These are phyloP conservation scores for Zygosaccharomyces bailii DNA, from an alignment of 805 yeast genomes.

Conservation along the genomic window DNA sequence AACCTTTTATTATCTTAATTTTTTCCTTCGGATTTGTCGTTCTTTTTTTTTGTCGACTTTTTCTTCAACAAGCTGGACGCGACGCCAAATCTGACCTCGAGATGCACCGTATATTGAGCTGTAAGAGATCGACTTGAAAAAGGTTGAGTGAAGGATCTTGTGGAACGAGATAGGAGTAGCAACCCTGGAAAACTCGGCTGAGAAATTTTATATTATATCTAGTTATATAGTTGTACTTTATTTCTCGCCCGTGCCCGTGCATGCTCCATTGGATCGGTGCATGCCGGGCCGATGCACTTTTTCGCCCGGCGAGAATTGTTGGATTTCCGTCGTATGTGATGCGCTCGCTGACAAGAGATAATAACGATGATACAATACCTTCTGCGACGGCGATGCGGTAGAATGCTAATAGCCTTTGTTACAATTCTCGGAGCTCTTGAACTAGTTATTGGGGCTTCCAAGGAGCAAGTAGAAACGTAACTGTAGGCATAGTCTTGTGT, in stretches of 20 bases:
- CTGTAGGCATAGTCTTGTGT: no score
- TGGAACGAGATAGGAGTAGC: no score
- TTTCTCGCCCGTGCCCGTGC: background rate
- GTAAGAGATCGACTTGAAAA: background rate
- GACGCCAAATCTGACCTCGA: background rate
- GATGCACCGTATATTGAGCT: background rate
- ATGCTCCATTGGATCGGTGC: background rate
- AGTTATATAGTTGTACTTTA: background rate
- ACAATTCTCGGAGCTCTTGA: no score
- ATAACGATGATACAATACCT: background rate
- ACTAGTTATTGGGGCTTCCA: no score
- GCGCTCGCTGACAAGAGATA: background rate
- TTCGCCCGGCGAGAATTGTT: background rate
- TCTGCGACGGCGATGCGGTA: no score
- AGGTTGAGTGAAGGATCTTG: no score
- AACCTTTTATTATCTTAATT: background rate
- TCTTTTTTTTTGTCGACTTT: slow-evolving; percentile 2
- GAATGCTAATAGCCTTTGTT: no score
- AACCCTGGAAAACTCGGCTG: background rate
- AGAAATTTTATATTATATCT: no score
- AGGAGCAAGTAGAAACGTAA: no score
- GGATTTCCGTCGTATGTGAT: background rate
- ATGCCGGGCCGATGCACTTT: background rate
- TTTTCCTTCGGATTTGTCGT: slow-evolving; percentile 2
- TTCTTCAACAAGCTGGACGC: slow-evolving; percentile 3